Conservation (phyloP, 176 grass and related monocot genomes). For the Tillandsia fasciculata region DNA sequence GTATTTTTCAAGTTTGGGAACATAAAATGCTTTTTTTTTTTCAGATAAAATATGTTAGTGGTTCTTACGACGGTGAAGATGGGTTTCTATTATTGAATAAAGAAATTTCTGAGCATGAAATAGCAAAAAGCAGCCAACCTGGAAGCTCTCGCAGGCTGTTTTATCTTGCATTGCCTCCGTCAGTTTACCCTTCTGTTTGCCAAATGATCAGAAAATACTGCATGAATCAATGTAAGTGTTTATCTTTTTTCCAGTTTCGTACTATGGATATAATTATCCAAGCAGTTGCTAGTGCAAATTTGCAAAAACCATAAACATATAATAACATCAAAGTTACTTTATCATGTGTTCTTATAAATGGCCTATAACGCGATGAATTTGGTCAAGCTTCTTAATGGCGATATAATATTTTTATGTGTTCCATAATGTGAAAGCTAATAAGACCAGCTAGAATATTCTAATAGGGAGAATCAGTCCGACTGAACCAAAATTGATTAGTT, state of each 20-base stretch:
- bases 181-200: conserved; percentile 98
- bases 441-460: too few species aligned
- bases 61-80: conserved; percentile 73
- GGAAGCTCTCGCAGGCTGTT: conserved; percentile 89
- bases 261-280: too few species aligned
- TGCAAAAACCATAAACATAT: too few species aligned
- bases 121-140: conserved; percentile 46
- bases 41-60: conserved; percentile 99
- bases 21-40: conserved; percentile 10
- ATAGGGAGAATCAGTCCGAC: too few species aligned
- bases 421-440: too few species aligned
- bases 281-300: too few species aligned
- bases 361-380: too few species aligned
- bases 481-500: too few species aligned
- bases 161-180: conserved; percentile 97
- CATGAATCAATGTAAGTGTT: conserved; percentile 69
- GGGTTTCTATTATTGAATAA: conserved; percentile 84
- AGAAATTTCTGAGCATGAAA: conserved; percentile 66
- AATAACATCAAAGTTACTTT: too few species aligned
- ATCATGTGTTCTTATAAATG: too few species aligned
- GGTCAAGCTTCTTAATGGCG: too few species aligned
- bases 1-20: background rate
- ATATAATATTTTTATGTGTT: too few species aligned
- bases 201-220: conserved; percentile 96
- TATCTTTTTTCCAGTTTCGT: background rate